Percentiles rank a stretch among this genome's conserved stretches.
These are phyloP conservation scores for Eucalyptus microcorys DNA, from an alignment of 345 rosid species.

Conservation along the genomic window DNA sequence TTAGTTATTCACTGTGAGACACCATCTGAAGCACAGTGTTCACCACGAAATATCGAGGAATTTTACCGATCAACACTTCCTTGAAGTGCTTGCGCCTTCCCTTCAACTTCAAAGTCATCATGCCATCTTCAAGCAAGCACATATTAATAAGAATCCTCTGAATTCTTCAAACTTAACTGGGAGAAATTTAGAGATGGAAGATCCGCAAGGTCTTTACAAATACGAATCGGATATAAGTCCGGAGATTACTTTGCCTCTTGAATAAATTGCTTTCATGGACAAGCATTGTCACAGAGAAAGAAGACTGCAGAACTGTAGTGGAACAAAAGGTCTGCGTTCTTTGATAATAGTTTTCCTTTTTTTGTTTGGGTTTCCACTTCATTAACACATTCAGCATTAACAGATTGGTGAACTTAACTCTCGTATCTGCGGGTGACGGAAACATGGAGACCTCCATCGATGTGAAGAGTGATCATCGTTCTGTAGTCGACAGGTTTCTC, in stretches of 20 bases:
- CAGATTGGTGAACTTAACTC: background rate
- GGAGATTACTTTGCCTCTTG: no score
- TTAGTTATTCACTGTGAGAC: background rate
- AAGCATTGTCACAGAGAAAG: no score
- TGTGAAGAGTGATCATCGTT: constrained; percentile 47
- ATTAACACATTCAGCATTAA: background rate
- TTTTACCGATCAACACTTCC: background rate
- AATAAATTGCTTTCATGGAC: no score
- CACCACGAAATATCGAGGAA: background rate
- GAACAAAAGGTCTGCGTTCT: no score
- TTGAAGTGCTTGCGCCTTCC: background rate
- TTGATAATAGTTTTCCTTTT: no score
- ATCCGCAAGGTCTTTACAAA: background rate
- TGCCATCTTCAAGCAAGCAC: background rate
- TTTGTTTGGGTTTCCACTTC: no score
- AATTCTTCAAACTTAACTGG: background rate
- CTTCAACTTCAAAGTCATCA: background rate
- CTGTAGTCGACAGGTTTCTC: constrained; percentile 23
- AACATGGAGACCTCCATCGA: constrained; percentile 56
- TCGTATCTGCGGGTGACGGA: constrained; percentile 5
- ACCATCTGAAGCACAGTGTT: background rate
- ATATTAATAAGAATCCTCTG: background rate
- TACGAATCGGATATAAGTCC: background rate
- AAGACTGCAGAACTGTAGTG: no score
- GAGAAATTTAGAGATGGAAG: background rate